Conservation (phyloP, 2,329 filamentous ascomycete species). For the Colletotrichum eremochloae region DNA sequence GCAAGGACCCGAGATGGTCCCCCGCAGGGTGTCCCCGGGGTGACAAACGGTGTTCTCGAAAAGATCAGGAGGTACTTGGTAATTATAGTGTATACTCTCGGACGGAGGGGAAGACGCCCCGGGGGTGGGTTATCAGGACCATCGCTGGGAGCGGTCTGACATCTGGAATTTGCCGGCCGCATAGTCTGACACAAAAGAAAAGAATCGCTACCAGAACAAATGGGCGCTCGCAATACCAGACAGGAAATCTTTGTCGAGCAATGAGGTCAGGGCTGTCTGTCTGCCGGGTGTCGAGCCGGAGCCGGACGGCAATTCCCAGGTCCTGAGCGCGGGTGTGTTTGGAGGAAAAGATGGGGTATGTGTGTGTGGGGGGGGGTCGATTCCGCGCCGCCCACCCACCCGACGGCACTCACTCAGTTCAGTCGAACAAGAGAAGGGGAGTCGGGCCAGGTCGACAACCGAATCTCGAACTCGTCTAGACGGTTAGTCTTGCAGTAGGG, state of each 20-base stretch:
- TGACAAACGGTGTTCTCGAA: constrained; percentile 37
- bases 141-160: constrained; percentile 24
- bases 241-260: constrained; percentile 3
- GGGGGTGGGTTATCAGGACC: constrained; percentile 15
- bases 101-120: constrained; percentile 17
- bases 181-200: neutral
- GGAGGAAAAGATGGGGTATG: constrained; percentile 35
- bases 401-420: constrained; percentile 18
- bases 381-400: constrained; percentile 12
- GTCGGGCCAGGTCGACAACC: constrained; percentile 1
- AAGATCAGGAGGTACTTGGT: neutral
- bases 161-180: constrained; percentile 2
- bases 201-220: neutral
- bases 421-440: constrained; percentile 11
- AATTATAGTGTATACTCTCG: neutral
- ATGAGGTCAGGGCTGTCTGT: neutral
- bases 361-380: constrained; percentile 44
- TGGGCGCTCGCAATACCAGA: neutral
- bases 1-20: constrained; percentile 27
- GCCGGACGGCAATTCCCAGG: constrained; percentile 25
- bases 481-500: constrained; percentile 26
- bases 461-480: constrained; percentile 29
- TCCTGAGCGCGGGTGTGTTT: neutral
- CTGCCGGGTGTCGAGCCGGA: constrained; percentile 28
- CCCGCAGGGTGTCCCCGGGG: constrained; percentile 33